phyloP scores from a whole-genome alignment of 2,329 filamentous ascomycete genomes.

The Monilinia polystroma region DNA sequence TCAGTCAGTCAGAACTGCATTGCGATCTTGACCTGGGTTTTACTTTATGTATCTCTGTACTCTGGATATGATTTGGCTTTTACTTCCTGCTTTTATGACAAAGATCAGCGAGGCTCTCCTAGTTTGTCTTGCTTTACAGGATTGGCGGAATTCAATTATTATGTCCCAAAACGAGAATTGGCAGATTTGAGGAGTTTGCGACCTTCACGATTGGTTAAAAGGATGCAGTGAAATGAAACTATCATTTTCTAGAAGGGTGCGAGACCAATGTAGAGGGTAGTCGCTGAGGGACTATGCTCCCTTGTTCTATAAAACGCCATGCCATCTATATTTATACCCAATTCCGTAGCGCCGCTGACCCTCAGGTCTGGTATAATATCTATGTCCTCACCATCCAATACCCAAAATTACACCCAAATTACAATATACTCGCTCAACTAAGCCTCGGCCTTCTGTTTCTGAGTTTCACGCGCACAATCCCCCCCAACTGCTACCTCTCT shows the following conservation, averaged over 20 bases:
- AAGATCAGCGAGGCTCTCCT: too few species aligned
- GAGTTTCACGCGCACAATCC: neutral
- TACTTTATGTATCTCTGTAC: too few species aligned
- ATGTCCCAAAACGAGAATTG: neutral
- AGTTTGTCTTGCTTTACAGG: too few species aligned
- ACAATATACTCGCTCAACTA: neutral
- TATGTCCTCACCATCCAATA: neutral
- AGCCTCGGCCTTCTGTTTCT: slow-evolving; percentile 10
- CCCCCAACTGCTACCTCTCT: neutral
- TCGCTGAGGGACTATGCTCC: neutral
- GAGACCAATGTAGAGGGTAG: neutral
- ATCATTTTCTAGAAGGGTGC: neutral
- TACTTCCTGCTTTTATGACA: too few species aligned
- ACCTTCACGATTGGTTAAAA: neutral
- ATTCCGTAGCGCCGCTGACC: neutral
- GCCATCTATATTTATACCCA: slow-evolving; percentile 7
- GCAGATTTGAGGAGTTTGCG: neutral
- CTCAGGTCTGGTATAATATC: neutral
- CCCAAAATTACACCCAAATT: neutral
- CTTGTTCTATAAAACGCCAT: slow-evolving; percentile 3
- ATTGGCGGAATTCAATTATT: too few species aligned
- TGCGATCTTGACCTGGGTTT: too few species aligned
- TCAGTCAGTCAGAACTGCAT: too few species aligned
- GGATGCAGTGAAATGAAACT: neutral
- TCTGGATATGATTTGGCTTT: too few species aligned